Evolutionary conservation across 2,329 filamentous ascomycete genomes (phyloP).

Genomic region (Didymosphaeria variabile): DNA sequence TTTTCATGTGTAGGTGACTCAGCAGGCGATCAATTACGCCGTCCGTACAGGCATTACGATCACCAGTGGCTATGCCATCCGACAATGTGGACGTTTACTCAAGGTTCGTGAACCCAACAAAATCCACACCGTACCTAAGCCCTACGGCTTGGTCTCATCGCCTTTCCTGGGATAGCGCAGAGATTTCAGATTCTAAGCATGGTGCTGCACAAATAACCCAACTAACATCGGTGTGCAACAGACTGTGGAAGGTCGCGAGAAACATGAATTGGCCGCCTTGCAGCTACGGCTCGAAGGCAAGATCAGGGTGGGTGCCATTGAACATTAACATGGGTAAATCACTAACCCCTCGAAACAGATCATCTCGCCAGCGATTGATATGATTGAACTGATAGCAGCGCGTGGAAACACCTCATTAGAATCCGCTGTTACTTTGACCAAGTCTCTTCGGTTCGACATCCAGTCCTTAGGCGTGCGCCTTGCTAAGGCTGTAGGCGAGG

Average conservation of each 20-base stretch:
- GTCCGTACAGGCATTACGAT: slow-evolving; percentile 85
- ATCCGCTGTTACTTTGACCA: slow-evolving; percentile 83
- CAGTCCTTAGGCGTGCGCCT: slow-evolving; percentile 79
- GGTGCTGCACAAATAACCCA: neutral
- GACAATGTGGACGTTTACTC: slow-evolving; percentile 79
- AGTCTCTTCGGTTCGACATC: slow-evolving; percentile 83
- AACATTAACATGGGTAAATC: neutral
- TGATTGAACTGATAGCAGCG: slow-evolving; percentile 87
- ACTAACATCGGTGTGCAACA: slow-evolving; percentile 35
- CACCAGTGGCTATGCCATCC: slow-evolving; percentile 85
- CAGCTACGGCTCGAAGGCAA: slow-evolving; percentile 83
- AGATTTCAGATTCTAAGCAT: neutral
- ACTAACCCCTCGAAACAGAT: slow-evolving; percentile 62
- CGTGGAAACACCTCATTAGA: slow-evolving; percentile 83
- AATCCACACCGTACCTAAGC: neutral
- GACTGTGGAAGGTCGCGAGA: slow-evolving; percentile 72
- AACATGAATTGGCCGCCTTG: slow-evolving; percentile 75
- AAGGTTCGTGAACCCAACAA: slow-evolving; percentile 57
- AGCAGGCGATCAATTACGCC: slow-evolving; percentile 91
- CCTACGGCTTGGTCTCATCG: neutral
- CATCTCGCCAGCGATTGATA: slow-evolving; percentile 87
- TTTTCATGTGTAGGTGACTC: slow-evolving; percentile 62
- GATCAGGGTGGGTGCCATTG: slow-evolving; percentile 69
- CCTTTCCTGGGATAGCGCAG: neutral
- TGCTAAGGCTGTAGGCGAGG: slow-evolving; percentile 71